These are phyloP conservation scores for Heliosperma pusillum DNA, from an alignment of 148 eudicot species.

Conservation along the genomic window DNA sequence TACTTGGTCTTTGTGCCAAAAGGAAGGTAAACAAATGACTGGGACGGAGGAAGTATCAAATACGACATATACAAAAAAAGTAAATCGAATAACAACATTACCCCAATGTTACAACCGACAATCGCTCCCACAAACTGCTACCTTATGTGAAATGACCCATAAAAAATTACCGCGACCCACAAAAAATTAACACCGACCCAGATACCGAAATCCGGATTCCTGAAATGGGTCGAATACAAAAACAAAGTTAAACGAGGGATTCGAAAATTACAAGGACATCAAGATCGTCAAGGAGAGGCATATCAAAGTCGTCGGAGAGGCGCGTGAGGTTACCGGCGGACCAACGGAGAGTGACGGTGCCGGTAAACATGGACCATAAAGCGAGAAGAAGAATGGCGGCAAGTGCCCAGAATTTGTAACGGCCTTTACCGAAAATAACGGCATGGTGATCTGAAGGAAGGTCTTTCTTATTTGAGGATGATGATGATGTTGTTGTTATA, in stretches of 20 bases:
- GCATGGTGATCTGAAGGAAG: slow-evolving; percentile 17
- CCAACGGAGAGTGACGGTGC: slow-evolving; percentile 85
- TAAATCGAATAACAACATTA: too few relatives aligned
- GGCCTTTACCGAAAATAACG: slow-evolving; percentile 42
- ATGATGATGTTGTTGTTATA: slow-evolving; percentile 28
- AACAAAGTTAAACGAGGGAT: background rate
- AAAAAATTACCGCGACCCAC: background rate
- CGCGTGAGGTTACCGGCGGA: slow-evolving; percentile 62
- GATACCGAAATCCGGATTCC: slow-evolving; percentile 16
- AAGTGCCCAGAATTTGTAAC: slow-evolving; percentile 88
- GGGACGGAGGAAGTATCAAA: too few relatives aligned
- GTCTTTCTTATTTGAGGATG: slow-evolving; percentile 36
- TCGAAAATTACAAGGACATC: slow-evolving; percentile 53
- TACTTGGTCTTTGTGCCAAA: too few relatives aligned
- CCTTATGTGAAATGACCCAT: too few relatives aligned
- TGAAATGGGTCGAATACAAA: background rate
- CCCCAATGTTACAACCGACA: too few relatives aligned
- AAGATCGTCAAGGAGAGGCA: slow-evolving; percentile 61
- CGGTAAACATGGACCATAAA: slow-evolving; percentile 93
- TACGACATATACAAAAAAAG: too few relatives aligned
- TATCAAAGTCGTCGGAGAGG: slow-evolving; percentile 43
- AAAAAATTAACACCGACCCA: slow-evolving; percentile 14
- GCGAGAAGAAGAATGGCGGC: slow-evolving; percentile 74
- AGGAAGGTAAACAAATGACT: too few relatives aligned
- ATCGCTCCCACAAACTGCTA: too few relatives aligned